Base-by-base conservation (phyloP, 805 yeast species). In the Debaryomyces prosopidis region DNA sequence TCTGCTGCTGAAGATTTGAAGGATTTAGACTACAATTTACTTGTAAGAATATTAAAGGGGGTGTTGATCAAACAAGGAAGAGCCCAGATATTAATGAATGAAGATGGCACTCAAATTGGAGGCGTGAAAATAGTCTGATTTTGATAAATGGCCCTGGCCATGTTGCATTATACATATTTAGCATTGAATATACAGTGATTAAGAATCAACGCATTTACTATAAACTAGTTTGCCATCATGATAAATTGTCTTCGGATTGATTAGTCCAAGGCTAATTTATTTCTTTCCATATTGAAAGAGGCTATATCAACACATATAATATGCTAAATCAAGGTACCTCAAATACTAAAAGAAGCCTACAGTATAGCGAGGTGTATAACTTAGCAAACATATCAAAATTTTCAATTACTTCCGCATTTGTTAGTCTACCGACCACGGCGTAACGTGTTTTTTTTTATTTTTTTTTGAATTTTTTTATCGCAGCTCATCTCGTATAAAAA, bases 41-140 rank as follows among this genome's bases (percentile, higher is more conserved):
- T 91, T 46, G 68, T 74, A 9, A 67, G 69, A 48, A 81, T 85
- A 2, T 59, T 89, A 14, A 62, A 58, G 46, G 79, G 77, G 20
- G 71, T 76, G 0, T 64, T 92, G 51, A 83, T 80, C 9, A 80
- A 80, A 45, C 77, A 83, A 49, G 87, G 87, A 3, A 79, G 85
- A 53, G 96, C 94, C 1, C 88, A 83, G 40, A 60, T 87, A 16
- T 65, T 91, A 63, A 82, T 81, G 63, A 86, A 81, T 39, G 85
- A 84, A 34, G 81, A 76, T 32, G 84, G 82, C 10, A 60, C 62
- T 5, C 76, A 73, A 42, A 78, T 86, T 17, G 85, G 85, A 2
- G 98, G 96, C 17, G 87, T 91, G 4, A 92, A 92, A 66, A 76
- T 83, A 20, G 79, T 79, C 26, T 81, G 58, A 59, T 8, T 19